phyloP scores from a whole-genome alignment of 768 basidiomycete species.

The Termitomyces sp. region DNA sequence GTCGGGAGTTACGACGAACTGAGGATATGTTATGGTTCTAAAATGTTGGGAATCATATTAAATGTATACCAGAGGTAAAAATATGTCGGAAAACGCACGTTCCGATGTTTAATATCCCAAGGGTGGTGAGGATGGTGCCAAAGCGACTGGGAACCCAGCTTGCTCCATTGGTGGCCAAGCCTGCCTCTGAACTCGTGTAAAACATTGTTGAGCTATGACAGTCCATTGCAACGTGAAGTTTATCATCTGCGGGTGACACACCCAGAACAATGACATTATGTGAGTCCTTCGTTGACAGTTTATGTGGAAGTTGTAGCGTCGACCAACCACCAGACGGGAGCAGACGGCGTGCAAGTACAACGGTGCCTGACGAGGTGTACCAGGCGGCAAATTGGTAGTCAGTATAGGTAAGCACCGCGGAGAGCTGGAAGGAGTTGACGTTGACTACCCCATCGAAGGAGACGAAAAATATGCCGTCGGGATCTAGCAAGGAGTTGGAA shows the following conservation, averaged over 20 bases:
- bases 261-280: slow-evolving; percentile 41
- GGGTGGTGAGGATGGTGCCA: slow-evolving; percentile 30
- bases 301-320: slow-evolving; percentile 36
- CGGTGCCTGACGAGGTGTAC: slow-evolving; percentile 37
- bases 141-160: slow-evolving; percentile 39
- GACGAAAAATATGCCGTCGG: slow-evolving; percentile 36
- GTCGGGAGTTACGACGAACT: slow-evolving; percentile 40
- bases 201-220: slow-evolving; percentile 37
- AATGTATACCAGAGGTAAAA: not conserved
- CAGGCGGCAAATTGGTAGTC: slow-evolving; percentile 39
- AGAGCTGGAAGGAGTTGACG: slow-evolving; percentile 41
- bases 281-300: slow-evolving; percentile 33
- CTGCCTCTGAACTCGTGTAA: slow-evolving; percentile 37
- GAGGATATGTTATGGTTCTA: slow-evolving; percentile 40
- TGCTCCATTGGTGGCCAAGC: slow-evolving; percentile 32
- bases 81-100: slow-evolving; percentile 24
- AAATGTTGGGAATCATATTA: not conserved
- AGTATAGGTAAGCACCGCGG: slow-evolving; percentile 31
- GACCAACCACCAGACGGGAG: slow-evolving; percentile 36
- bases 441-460: slow-evolving; percentile 43
- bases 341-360: slow-evolving; percentile 33
- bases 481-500: slow-evolving; percentile 31
- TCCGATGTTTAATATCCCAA: slow-evolving; percentile 36
- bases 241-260: slow-evolving; percentile 38
- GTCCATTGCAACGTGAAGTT: slow-evolving; percentile 42